Conservation (phyloP, 78 protist species). For the Planoprotostelium fungivorum region DNA sequence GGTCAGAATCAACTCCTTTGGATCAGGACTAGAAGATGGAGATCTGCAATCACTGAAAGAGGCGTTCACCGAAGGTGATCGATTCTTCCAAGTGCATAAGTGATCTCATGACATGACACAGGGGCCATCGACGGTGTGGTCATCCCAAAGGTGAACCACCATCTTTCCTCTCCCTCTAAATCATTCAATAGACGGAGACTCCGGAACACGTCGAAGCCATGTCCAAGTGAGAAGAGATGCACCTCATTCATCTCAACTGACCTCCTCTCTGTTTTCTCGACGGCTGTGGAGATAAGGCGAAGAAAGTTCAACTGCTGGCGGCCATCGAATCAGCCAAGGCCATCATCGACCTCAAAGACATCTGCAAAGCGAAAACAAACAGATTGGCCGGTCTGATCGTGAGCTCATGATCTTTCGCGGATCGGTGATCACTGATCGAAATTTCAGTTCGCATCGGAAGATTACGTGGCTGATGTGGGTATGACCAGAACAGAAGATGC, state of each 20-base stretch:
- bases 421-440: not conserved
- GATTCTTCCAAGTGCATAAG: no score
- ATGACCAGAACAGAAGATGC: slow-evolving; percentile 48
- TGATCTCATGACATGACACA: no score
- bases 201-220: not conserved
- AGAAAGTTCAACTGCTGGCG: slow-evolving; percentile 22
- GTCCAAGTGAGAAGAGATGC: not conserved
- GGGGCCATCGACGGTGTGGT: slow-evolving; percentile 38
- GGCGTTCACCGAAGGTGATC: not conserved
- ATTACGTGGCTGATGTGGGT: slow-evolving; percentile 62
- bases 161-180: not conserved
- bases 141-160: slow-evolving; percentile 45
- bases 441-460: slow-evolving; percentile 46
- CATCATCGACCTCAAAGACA: slow-evolving; percentile 21
- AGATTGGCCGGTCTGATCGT: not conserved
- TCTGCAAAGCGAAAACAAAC: slow-evolving; percentile 1
- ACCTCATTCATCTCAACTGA: slow-evolving; percentile 21
- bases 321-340: slow-evolving; percentile 45
- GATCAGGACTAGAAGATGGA: slow-evolving; percentile 31
- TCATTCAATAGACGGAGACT: not conserved
- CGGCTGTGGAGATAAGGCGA: not conserved
- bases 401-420: not conserved
- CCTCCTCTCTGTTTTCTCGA: not conserved
- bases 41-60: slow-evolving; percentile 16
- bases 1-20: slow-evolving; percentile 44